Evolutionary conservation across 1,284 basidiomycete species (phyloP).

Genomic region (Pyrrhoderma noxium): DNA sequence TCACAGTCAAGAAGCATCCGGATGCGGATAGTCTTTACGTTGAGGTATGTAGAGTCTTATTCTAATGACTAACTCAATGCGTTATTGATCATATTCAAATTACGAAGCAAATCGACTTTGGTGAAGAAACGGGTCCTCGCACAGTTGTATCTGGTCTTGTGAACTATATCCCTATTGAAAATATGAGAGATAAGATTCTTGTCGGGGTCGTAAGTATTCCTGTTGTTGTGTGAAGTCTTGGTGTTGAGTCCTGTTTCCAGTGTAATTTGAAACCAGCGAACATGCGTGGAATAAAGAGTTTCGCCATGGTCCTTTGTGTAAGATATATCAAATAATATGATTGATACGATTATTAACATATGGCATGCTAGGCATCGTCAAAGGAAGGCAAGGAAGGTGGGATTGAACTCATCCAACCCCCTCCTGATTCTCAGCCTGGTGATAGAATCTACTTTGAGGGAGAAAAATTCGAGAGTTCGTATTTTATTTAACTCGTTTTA

Average conservation of each 20-base stretch:
- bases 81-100: too few species aligned
- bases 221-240: constrained; percentile 1
- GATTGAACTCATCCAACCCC: constrained; percentile 88
- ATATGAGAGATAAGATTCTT: constrained; percentile 82
- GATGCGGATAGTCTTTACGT: constrained; percentile 91
- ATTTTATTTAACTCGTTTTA: neutral
- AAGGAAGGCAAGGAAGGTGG: constrained; percentile 85
- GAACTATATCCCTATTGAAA: constrained; percentile 89
- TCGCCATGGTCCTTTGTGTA: constrained; percentile 93
- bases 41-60: constrained; percentile 44
- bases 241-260: constrained; percentile 30
- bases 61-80: neutral
- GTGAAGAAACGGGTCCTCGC: constrained; percentile 86
- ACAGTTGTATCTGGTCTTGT: constrained; percentile 94
- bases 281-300: constrained; percentile 95
- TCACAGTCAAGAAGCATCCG: constrained; percentile 82
- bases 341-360: neutral
- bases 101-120: constrained; percentile 96
- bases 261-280: constrained; percentile 93
- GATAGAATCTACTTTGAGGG: constrained; percentile 91
- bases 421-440: constrained; percentile 79
- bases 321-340: constrained; percentile 23
- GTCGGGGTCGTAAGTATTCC: constrained; percentile 68
- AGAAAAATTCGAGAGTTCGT: constrained; percentile 68
- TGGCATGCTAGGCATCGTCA: constrained; percentile 60